These are phyloP conservation scores for Ophiostoma himal-ulmi DNA, from an alignment of 2,329 filamentous ascomycete species.

Conservation along the genomic window DNA sequence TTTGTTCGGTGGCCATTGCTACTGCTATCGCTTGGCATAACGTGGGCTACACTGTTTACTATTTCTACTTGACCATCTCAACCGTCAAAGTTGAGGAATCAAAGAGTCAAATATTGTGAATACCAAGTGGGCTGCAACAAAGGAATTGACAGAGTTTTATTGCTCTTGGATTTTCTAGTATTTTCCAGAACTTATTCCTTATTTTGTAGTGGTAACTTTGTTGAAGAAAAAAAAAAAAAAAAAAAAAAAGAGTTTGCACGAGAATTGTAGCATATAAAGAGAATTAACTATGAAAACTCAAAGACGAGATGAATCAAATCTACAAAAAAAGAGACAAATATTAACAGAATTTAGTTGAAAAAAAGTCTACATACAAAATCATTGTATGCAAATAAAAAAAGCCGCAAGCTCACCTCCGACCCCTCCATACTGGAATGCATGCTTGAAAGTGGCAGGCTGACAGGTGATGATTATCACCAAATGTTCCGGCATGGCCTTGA, in stretches of 20 bases:
- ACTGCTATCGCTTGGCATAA: not conserved
- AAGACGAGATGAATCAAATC: not conserved
- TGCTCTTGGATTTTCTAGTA: not conserved
- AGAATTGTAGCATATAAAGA: not conserved
- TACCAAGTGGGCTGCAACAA: slow-evolving; percentile 7
- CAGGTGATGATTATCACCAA: not conserved
- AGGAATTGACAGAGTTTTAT: not conserved
- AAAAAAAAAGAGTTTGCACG: not conserved
- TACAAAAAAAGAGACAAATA: not conserved
- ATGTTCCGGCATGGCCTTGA: not conserved
- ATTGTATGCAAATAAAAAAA: not conserved
- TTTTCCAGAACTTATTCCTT: not conserved
- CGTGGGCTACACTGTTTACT: not conserved
- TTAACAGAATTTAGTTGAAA: not conserved
- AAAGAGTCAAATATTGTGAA: not conserved
- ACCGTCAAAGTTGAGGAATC: not conserved
- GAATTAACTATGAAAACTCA: not conserved
- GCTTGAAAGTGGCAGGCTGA: not conserved
- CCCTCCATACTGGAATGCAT: slow-evolving; percentile 3
- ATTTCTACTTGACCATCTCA: not conserved
- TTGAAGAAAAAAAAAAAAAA: not conserved
- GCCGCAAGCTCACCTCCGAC: not conserved
- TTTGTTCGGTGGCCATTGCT: not conserved
- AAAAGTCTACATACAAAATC: not conserved
- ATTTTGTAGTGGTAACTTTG: not conserved